Base-by-base conservation (phyloP, 192 early-diverging fungal species). In the Backusella mclennaniae region DNA sequence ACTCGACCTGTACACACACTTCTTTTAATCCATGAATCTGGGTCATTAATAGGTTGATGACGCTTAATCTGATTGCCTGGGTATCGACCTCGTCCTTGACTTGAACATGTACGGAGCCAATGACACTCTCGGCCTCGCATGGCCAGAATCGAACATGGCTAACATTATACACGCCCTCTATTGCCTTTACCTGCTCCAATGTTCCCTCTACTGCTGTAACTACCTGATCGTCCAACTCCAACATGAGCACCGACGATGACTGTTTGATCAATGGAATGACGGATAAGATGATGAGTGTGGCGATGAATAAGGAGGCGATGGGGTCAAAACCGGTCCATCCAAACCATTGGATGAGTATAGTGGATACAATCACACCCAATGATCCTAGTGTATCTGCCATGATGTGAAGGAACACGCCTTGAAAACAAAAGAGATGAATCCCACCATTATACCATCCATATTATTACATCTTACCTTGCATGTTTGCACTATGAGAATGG, bases 251-350 rank as follows among this genome's bases (percentile, higher is more conserved):
- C 1, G 80, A 67, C 8, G 90, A 87, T 2, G 93, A 93, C 72
- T 90, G 84, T 52, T 86, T 88, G 19, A 99, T 92, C n/a, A 99
- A 86, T 0, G 97, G 96, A 59, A 95, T 90, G 6, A 95, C 93
- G 39, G 90, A 92, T 80, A 92, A 82, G 75, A 99, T 91, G 49
- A 96, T 99, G 35, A 99, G 82, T 4, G 89, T 77, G 0, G 95
- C 93, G 80, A 99, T 99, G 66, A 95, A 89, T 56, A 99, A 89
- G 12, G 96, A 97, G n/a, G 95, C 95, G 36, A 97, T 88, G 0
- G 97, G 97, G 81, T 99, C 97, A 36, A 97, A 93, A 69, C 97
- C 96, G 11, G 93, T 93, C 97, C 97, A 99, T 4, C 93, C 95
- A 81, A 95, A 97, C 79, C 81, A 89, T 79, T 94, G 87, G 56